Evolutionary conservation across 331 rosid genomes (phyloP).

Genomic region (Quercus tomentella): DNA sequence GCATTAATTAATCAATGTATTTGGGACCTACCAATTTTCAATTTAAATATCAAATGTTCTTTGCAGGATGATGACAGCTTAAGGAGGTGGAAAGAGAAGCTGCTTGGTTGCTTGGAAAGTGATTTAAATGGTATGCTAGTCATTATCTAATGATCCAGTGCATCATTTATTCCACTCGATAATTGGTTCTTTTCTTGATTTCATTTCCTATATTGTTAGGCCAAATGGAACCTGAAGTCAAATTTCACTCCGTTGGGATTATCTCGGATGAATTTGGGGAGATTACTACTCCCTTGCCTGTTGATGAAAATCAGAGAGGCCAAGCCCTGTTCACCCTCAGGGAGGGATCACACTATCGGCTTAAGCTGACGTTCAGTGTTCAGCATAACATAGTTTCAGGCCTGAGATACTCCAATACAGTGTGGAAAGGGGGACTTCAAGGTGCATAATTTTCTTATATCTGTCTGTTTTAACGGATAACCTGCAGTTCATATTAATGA

Average conservation of each 20-base stretch:
- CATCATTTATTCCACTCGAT: neutral
- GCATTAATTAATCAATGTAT: neutral
- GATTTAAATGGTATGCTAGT: constrained; percentile 67
- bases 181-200: constrained; percentile 16
- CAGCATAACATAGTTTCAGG: constrained; percentile 94
- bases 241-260: constrained; percentile 77
- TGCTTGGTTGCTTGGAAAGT: constrained; percentile 83
- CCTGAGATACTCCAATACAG: constrained; percentile 75
- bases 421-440: constrained; percentile 87
- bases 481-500: neutral
- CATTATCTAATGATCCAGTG: neutral
- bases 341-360: constrained; percentile 75
- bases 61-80: constrained; percentile 91
- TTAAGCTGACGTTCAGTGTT: constrained; percentile 71
- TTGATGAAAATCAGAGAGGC: constrained; percentile 41
- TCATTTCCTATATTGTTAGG: constrained; percentile 28
- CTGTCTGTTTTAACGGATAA: neutral
- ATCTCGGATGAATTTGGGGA: constrained; percentile 71
- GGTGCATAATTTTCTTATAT: constrained; percentile 30
- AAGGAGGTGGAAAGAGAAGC: constrained; percentile 97
- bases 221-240: constrained; percentile 85
- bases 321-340: constrained; percentile 55
- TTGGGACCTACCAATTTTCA: neutral
- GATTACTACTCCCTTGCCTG: constrained; percentile 63
- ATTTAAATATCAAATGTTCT: constrained; percentile 18